Evolutionary conservation across 305 asterid genomes (phyloP).

Genomic region (Fraxinus baroniana): DNA sequence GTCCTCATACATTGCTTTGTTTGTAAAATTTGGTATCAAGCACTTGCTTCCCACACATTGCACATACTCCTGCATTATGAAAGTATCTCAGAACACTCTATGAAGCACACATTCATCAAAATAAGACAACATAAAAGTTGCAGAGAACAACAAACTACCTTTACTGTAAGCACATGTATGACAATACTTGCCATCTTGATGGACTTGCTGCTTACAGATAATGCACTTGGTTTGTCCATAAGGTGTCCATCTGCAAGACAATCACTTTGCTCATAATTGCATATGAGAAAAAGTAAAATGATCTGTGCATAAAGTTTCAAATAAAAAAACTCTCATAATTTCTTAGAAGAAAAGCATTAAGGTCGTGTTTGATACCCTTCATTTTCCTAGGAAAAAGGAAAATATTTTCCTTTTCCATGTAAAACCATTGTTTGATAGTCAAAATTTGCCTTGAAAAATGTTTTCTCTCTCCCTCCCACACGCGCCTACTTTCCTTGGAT

Average conservation of each 20-base stretch:
- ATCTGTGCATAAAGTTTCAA: background rate
- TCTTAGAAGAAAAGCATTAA: background rate
- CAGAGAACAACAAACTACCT: constrained; percentile 37
- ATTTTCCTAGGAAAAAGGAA: no score
- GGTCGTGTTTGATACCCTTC: no score
- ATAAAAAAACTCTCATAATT: background rate
- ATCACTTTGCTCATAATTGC: background rate
- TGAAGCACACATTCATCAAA: background rate
- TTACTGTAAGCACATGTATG: constrained; percentile 93
- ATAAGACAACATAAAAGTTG: background rate
- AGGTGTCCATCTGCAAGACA: constrained; percentile 66
- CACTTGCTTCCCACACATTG: constrained; percentile 99
- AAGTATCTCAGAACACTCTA: constrained; percentile 9
- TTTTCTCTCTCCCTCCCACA: no score
- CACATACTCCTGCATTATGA: constrained; percentile 83
- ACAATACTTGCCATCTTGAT: constrained; percentile 87
- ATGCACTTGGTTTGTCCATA: constrained; percentile 61
- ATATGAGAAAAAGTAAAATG: background rate
- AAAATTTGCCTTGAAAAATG: no score
- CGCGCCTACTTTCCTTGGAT: no score
- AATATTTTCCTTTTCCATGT: no score
- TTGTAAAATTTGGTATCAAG: constrained; percentile 89
- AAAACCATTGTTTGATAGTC: no score
- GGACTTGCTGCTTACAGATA: constrained; percentile 95
- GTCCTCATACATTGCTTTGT: constrained; percentile 76